Evolutionary conservation across 768 basidiomycete species (phyloP).

Genomic region (Termitomyces sp.): DNA sequence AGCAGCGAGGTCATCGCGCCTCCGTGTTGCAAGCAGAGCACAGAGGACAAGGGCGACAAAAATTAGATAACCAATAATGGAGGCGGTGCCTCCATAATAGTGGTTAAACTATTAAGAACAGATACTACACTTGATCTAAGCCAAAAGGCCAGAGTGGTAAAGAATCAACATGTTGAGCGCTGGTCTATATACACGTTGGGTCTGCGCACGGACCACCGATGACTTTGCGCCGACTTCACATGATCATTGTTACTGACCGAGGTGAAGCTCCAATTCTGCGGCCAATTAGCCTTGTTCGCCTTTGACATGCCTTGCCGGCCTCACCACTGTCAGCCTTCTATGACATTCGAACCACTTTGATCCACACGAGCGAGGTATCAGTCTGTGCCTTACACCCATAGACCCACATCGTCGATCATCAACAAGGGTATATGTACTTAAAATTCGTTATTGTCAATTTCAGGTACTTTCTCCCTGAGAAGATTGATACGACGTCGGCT

Average conservation of each 20-base stretch:
- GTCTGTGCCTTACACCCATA: too few relatives aligned
- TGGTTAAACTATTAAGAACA: constrained; percentile 86
- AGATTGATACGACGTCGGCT: too few relatives aligned
- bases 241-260: neutral
- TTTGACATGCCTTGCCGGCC: neutral
- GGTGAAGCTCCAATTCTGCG: too few relatives aligned
- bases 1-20: constrained; percentile 51
- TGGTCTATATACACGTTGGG: neutral
- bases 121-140: constrained; percentile 98
- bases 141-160: constrained; percentile 92
- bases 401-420: too few relatives aligned
- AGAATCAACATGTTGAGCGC: neutral
- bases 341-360: neutral
- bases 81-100: constrained; percentile 52
- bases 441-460: too few relatives aligned
- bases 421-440: too few relatives aligned
- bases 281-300: too few relatives aligned
- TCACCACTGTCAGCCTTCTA: too few relatives aligned
- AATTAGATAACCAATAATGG: constrained; percentile 53
- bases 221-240: neutral
- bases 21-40: constrained; percentile 57
- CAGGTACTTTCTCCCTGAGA: too few relatives aligned
- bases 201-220: neutral
- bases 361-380: too few relatives aligned
- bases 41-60: constrained; percentile 43